phyloP scores from a whole-genome alignment of 1,284 basidiomycete genomes.

The Papiliotrema terrestris region DNA sequence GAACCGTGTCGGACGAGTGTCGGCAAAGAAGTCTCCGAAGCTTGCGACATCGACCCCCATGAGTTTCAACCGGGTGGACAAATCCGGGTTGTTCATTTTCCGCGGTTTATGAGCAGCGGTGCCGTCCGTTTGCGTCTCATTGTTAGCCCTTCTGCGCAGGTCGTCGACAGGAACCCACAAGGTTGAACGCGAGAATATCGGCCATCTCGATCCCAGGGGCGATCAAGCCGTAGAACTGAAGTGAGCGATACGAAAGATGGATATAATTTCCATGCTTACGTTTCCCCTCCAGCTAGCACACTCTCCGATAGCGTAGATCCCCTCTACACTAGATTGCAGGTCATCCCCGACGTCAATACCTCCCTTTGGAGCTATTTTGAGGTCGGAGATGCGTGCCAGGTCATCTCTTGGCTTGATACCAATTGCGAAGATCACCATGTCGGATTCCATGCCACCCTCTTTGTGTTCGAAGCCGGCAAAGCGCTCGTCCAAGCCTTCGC shows the following conservation, averaged over 20 bases:
- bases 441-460: slow-evolving; percentile 52
- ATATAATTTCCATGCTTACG: too few species aligned
- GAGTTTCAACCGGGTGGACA: slow-evolving; percentile 64
- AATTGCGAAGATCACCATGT: slow-evolving; percentile 62
- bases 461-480: slow-evolving; percentile 56
- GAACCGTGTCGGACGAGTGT: slow-evolving; percentile 30
- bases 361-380: slow-evolving; percentile 54
- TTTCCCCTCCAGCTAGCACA: slow-evolving; percentile 67
- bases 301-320: slow-evolving; percentile 71
- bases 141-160: slow-evolving; percentile 45
- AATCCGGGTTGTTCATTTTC: slow-evolving; percentile 61
- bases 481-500: slow-evolving; percentile 45
- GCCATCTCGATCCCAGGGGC: slow-evolving; percentile 62
- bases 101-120: slow-evolving; percentile 54
- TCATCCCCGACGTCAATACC: slow-evolving; percentile 62
- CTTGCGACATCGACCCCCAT: slow-evolving; percentile 67
- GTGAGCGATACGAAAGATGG: background rate
- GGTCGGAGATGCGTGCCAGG: slow-evolving; percentile 56
- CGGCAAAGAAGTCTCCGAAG: slow-evolving; percentile 67
- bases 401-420: slow-evolving; percentile 70
- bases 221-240: slow-evolving; percentile 38
- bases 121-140: slow-evolving; percentile 44
- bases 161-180: slow-evolving; percentile 31
- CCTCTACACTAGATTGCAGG: slow-evolving; percentile 58
- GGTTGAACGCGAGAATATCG: slow-evolving; percentile 69